Base-by-base conservation (phyloP, 2,329 filamentous ascomycete genomes). In the Arthroderma uncinatum region DNA sequence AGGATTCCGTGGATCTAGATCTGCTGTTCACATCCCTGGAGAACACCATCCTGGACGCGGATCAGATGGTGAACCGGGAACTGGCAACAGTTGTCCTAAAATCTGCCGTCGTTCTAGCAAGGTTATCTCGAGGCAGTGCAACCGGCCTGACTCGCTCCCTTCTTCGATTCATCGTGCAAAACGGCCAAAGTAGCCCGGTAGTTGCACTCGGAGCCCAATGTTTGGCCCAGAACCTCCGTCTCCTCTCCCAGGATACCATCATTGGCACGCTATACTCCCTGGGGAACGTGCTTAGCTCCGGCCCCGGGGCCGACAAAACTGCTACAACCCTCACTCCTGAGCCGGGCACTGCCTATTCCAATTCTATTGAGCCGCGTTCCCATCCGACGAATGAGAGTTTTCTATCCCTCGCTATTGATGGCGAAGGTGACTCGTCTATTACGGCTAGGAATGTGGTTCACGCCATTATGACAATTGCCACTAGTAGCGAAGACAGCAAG, bases 181-280 rank as follows among this genome's bases (percentile, higher is more conserved):
- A 87, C 56, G 82, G 84, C 19, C 83, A 88, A 36, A 82, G 82
- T 57, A 80, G 82, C 14, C 76, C 81, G 28, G 88, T 84, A 10
- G 84, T 93, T 44, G 79, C 78, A 1, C 79, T 92, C 34, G 92
- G 92, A 28, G 89, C 91, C n/a, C 83, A 84, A 62, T 93, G 87
- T 64, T 76, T 98, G 34, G 90, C 91, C 1, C 86, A 85, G 62
- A 83, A 94, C 16, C 76, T 98, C 57, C 85, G 85, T 63, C 79
- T 86, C 65, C 79, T 97, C 10, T 95, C 93, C 1, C 87, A 95
- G 64, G 93, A 98, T 74, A 86, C 90, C 36, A 82, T 95, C 36
- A 97, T 98, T 63, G 95, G 91, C 4, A 97, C 91, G 0, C 77
- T 98, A 8, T 98, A 98, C 72, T 93, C 90, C 0, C 79, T 98